Base-by-base conservation (phyloP, 2,329 filamentous ascomycete species). In the Nigrospora sphaerica region DNA sequence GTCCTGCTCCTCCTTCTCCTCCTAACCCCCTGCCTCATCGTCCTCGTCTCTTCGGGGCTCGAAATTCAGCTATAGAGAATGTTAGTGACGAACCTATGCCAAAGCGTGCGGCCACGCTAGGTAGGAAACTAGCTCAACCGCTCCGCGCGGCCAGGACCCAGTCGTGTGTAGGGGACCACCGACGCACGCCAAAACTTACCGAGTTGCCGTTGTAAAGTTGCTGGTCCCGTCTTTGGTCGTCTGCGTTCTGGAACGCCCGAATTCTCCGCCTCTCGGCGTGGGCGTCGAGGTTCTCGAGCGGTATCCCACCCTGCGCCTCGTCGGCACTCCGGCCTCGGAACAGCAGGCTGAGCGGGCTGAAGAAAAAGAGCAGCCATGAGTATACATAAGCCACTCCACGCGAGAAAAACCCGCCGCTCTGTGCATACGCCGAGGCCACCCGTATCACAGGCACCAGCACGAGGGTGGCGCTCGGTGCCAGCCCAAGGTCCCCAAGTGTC, bases 181-280 rank as follows among this genome's bases (percentile, higher is more conserved):
- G 32, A 7, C 32, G 11, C 6, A 35, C 12, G 32, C 19, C 11
- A 39, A 11, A n/a, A 69, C 80, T 66, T 72, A 91, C 87, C 62
- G 88, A 88, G 60, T 95, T 96, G 1, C 91, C 91, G 59, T 96
- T 96, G 61, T 96, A 95, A 40, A 95, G 78, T 59, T 95, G 85
- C 39, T 81, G 77, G 51, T 83, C 75, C 46, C 77, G 66, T 45
- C 72, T 71, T 35, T 74, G 70, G 50, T 78, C 71, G 17, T 74
- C 69, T 35, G 74, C 69, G 49, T 83, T 78, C 52, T 68, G 66
- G 46, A 83, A 63, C 1, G 77, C 81, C 42, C 73, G 66, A 48
- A 68, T 59, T 46, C 61, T 62, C 56, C 44, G 60, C 51, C 45
- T 43, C 38, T 51, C 48, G 28, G 51, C 56, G 11, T 46, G 39